These are phyloP conservation scores for Sarocladium oryzae DNA, from an alignment of 2,329 filamentous ascomycete species.

Conservation along the genomic window DNA sequence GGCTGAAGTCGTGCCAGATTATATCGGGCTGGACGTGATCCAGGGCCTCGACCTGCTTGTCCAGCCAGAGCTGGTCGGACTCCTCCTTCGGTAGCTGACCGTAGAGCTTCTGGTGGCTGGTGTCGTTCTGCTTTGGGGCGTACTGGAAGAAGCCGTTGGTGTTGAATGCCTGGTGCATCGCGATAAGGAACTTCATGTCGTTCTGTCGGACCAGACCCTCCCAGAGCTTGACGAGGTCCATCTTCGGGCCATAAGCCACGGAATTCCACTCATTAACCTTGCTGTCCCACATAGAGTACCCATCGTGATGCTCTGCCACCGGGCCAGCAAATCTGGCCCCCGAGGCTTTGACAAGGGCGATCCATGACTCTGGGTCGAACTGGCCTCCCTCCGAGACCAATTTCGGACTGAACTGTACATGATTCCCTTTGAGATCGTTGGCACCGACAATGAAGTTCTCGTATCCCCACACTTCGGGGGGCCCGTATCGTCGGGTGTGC, in stretches of 20 bases:
- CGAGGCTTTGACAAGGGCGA: constrained; percentile 12
- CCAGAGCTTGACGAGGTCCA: constrained; percentile 13
- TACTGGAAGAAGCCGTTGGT: constrained; percentile 14
- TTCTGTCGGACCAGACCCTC: constrained; percentile 11
- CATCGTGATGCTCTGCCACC: constrained; percentile 14
- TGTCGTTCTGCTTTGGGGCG: constrained; percentile 12
- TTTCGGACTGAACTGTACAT: constrained; percentile 11
- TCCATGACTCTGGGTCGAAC: constrained; percentile 13
- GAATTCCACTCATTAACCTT: constrained; percentile 15
- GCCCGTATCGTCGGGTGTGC: constrained; percentile 10
- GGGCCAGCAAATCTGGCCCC: constrained; percentile 13
- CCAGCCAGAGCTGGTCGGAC: constrained; percentile 13
- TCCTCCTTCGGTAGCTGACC: constrained; percentile 12
- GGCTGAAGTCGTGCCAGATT: constrained; percentile 15
- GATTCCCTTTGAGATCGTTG: constrained; percentile 7
- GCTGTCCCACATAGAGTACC: constrained; percentile 14
- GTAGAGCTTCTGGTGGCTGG: constrained; percentile 12
- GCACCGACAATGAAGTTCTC: constrained; percentile 13
- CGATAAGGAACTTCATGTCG: constrained; percentile 14
- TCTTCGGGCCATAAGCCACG: constrained; percentile 11
- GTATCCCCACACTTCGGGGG: constrained; percentile 11
- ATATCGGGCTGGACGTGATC: constrained; percentile 15
- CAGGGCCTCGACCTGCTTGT: constrained; percentile 13
- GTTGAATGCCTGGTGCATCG: constrained; percentile 16
- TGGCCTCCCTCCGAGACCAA: constrained; percentile 11